Conservation (phyloP, 2,329 filamentous ascomycete genomes). For the Aspergillus terreus region DNA sequence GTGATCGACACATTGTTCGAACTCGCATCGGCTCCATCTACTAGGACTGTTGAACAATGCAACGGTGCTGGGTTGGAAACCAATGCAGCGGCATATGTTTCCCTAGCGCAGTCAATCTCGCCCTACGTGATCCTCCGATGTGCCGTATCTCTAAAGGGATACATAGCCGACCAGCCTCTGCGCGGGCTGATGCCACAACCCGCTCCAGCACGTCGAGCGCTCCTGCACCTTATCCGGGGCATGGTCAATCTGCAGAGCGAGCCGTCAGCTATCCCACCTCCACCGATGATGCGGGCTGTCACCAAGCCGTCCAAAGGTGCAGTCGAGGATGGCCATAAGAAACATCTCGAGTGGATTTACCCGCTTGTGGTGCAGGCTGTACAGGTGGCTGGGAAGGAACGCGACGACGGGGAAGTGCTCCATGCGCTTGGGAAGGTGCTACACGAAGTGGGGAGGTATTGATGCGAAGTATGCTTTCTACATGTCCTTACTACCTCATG, state of each 20-base stretch:
- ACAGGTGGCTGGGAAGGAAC: constrained; percentile 38
- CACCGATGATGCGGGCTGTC: constrained; percentile 14
- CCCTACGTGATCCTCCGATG: constrained; percentile 80
- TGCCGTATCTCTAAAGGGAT: constrained; percentile 75
- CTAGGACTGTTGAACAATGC: constrained; percentile 13
- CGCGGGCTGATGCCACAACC: constrained; percentile 87
- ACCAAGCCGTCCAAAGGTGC: constrained; percentile 27
- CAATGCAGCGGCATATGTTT: constrained; percentile 42
- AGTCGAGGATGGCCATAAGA: constrained; percentile 47
- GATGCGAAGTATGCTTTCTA: not conserved
- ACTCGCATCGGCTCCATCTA: constrained; percentile 55
- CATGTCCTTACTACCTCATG: no score
- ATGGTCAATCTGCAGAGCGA: constrained; percentile 68
- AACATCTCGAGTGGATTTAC: constrained; percentile 77
- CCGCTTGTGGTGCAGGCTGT: constrained; percentile 55
- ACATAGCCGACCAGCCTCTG: constrained; percentile 86
- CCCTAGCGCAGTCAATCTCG: constrained; percentile 70
- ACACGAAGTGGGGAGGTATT: constrained; percentile 53
- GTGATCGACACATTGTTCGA: constrained; percentile 77
- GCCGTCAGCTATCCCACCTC: constrained; percentile 62
- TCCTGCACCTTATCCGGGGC: constrained; percentile 66
- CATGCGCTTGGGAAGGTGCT: constrained; percentile 58
- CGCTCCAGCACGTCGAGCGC: constrained; percentile 71
- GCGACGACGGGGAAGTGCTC: constrained; percentile 35
- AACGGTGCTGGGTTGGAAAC: not conserved